Conservation (phyloP, 306 rosid species). For the Rosa rugosa region DNA sequence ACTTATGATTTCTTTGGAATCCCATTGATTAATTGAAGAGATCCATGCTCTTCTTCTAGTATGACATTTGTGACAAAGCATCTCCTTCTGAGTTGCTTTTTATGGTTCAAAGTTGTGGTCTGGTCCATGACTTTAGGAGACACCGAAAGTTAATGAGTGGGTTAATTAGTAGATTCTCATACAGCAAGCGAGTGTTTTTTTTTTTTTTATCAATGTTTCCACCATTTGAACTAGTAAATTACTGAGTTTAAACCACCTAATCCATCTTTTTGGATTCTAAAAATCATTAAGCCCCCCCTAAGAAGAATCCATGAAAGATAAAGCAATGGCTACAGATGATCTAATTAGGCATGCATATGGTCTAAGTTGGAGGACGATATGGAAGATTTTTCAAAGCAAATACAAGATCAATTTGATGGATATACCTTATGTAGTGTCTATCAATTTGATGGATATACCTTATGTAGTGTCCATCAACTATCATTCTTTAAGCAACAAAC, state of each 20-base stretch:
- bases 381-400: neutral
- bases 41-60: neutral
- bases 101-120: neutral
- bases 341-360: neutral
- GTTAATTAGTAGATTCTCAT: slow-evolving; percentile 1
- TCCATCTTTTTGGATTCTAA: neutral
- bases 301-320: neutral
- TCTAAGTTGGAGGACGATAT: neutral
- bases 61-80: slow-evolving; percentile 6
- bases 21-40: neutral
- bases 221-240: neutral
- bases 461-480: no score
- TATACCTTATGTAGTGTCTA: neutral
- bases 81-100: neutral
- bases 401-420: neutral
- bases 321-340: neutral
- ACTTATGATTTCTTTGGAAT: neutral
- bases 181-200: neutral
- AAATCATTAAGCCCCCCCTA: neutral
- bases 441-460: neutral
- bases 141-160: neutral
- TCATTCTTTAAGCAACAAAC: no score
- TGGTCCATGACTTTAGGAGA: neutral
- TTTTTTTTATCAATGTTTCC: neutral
- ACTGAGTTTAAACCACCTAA: neutral